These are phyloP conservation scores for Capsicum rhomboideum DNA, from an alignment of 257 asterid species.

Conservation along the genomic window DNA sequence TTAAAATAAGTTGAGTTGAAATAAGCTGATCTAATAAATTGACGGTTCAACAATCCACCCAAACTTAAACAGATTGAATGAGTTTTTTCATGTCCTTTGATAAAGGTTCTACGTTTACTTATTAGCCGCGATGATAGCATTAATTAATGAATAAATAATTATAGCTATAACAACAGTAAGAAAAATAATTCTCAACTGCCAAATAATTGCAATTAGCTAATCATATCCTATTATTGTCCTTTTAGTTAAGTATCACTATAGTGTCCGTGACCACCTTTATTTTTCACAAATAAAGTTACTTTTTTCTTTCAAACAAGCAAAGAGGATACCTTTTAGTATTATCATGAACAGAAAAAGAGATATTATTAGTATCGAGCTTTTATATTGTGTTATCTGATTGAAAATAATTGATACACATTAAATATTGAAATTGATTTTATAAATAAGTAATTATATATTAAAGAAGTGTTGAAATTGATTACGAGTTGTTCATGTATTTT, in stretches of 20 bases:
- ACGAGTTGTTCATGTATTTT: background rate
- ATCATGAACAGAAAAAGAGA: background rate
- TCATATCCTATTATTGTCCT: background rate
- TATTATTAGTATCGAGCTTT: background rate
- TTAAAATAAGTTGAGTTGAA: no score
- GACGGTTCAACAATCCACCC: no score
- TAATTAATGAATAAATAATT: background rate
- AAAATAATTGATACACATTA: no score
- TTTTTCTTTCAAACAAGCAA: background rate
- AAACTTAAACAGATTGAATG: no score
- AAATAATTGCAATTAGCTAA: background rate
- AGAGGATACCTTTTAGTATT: background rate
- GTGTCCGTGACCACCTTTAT: background rate
- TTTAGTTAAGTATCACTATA: background rate
- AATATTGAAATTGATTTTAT: background rate
- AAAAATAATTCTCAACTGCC: constrained; percentile 9
- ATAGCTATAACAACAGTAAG: background rate
- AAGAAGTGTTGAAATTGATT: background rate
- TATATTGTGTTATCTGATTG: background rate
- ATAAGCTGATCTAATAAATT: no score
- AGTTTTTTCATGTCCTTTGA: no score
- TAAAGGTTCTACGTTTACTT: no score
- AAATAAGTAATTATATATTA: background rate
- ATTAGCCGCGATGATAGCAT: background rate
- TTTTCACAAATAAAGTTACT: background rate